phyloP scores from a whole-genome alignment of 768 basidiomycete genomes.

The Crepidotus variabilis region DNA sequence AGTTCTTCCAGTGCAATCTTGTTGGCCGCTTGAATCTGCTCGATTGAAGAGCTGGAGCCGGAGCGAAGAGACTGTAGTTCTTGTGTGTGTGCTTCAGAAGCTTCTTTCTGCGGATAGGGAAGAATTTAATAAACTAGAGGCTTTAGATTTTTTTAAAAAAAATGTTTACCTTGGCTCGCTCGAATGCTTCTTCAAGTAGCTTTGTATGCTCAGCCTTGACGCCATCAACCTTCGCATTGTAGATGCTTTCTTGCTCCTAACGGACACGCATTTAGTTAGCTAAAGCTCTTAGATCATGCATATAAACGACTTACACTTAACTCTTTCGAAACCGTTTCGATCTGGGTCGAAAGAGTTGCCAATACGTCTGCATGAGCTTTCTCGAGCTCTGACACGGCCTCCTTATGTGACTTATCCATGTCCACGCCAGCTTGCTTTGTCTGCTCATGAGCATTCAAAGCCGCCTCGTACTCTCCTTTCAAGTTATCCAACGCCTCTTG shows the following conservation, averaged over 20 bases:
- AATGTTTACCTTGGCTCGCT: slow-evolving; percentile 68
- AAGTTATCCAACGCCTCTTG: slow-evolving; percentile 42
- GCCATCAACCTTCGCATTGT: slow-evolving; percentile 59
- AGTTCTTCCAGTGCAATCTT: slow-evolving; percentile 56
- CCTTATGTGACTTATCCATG: slow-evolving; percentile 43
- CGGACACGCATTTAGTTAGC: slow-evolving; percentile 5
- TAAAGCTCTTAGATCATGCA: not conserved
- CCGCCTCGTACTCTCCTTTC: slow-evolving; percentile 41
- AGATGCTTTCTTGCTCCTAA: slow-evolving; percentile 68
- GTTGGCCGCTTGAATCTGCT: slow-evolving; percentile 65
- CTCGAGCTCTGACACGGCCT: slow-evolving; percentile 50
- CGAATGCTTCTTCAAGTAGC: slow-evolving; percentile 66
- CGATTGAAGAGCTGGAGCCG: slow-evolving; percentile 60
- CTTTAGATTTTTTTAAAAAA: not conserved
- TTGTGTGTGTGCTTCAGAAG: slow-evolving; percentile 60
- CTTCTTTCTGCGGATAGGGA: slow-evolving; percentile 52
- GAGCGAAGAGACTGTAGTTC: slow-evolving; percentile 72
- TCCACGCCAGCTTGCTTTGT: slow-evolving; percentile 40
- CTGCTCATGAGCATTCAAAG: slow-evolving; percentile 45
- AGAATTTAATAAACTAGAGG: not conserved
- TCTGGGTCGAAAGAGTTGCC: slow-evolving; percentile 49
- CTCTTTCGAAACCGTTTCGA: slow-evolving; percentile 53
- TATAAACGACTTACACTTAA: slow-evolving; percentile 51
- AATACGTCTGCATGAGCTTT: slow-evolving; percentile 44
- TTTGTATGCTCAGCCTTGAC: slow-evolving; percentile 63